Evolutionary conservation across 129 eudicot species (phyloP).

Genomic region (Flaveria robusta): DNA sequence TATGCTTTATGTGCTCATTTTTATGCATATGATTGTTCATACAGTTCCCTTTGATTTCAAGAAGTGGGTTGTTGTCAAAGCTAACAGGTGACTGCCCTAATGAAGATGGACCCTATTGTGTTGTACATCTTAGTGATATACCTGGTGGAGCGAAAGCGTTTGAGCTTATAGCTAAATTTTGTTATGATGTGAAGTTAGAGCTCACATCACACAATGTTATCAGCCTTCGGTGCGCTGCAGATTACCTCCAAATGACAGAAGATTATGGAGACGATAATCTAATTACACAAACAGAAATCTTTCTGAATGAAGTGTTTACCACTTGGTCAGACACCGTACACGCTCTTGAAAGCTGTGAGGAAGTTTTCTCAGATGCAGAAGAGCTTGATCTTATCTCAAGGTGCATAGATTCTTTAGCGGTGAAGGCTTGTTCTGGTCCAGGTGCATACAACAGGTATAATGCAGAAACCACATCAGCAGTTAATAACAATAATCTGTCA

Average conservation of each 20-base stretch:
- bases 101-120: constrained; percentile 43
- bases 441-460: too few relatives aligned
- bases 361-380: constrained; percentile 71
- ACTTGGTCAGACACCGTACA: constrained; percentile 81
- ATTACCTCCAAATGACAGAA: constrained; percentile 78
- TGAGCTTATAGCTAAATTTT: constrained; percentile 73
- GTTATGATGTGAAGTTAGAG: constrained; percentile 75
- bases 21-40: neutral
- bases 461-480: constrained; percentile 17
- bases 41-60: constrained; percentile 83
- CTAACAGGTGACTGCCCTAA: constrained; percentile 45
- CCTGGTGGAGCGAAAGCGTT: constrained; percentile 90
- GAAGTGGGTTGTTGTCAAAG: constrained; percentile 71
- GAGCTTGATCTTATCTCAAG: constrained; percentile 70
- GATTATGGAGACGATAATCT: constrained; percentile 78
- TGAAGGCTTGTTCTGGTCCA: constrained; percentile 60
- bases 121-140: constrained; percentile 57
- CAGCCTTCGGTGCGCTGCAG: constrained; percentile 70
- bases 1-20: neutral
- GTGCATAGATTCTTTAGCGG: constrained; percentile 82
- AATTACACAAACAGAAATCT: constrained; percentile 62
- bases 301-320: constrained; percentile 60
- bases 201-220: constrained; percentile 72
- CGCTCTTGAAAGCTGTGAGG: constrained; percentile 83
- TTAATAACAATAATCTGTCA: constrained; percentile 14